Percentiles rank a stretch among this genome's conserved stretches.
Evolutionary conservation across 164 flowering plant genomes (phyloP).

Genomic region (Umbilicus rupestris): DNA sequence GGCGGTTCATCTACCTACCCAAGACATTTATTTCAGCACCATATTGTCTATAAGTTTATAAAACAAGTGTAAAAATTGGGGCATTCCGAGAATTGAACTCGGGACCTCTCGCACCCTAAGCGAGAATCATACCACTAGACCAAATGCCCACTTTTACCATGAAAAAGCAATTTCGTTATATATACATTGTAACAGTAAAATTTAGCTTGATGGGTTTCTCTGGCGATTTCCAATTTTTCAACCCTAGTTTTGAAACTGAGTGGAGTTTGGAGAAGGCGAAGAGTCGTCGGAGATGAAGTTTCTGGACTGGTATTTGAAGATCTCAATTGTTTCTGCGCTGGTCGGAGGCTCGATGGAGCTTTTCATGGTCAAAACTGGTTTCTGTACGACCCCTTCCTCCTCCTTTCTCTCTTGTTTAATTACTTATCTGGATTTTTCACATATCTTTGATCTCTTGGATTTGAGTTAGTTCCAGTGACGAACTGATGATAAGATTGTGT

Average conservation of each 20-base stretch:
- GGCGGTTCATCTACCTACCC: too few relatives aligned
- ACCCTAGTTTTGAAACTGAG: not conserved
- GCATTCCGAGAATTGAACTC: slow-evolving; percentile 81
- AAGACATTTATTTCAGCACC: too few relatives aligned
- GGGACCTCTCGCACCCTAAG: slow-evolving; percentile 86
- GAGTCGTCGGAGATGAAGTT: slow-evolving; percentile 40
- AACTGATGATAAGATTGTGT: not conserved
- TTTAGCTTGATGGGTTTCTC: too few relatives aligned
- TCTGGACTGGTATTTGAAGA: slow-evolving; percentile 83
- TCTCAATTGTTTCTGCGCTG: slow-evolving; percentile 48
- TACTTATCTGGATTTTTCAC: not conserved
- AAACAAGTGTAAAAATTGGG: slow-evolving; percentile 16
- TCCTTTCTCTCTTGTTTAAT: not conserved
- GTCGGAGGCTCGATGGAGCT: slow-evolving; percentile 89
- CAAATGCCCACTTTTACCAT: slow-evolving; percentile 36
- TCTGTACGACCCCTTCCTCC: slow-evolving; percentile 78
- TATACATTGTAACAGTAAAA: too few relatives aligned
- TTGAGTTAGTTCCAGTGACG: not conserved
- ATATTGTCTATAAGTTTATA: too few relatives aligned
- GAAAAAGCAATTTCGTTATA: too few relatives aligned
- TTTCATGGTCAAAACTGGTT: slow-evolving; percentile 92
- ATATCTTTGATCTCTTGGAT: not conserved
- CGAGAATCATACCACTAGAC: slow-evolving; percentile 88
- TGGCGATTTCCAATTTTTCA: too few relatives aligned
- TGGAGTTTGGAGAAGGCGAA: not conserved